Evolutionary conservation across 2,329 filamentous ascomycete genomes (phyloP).

Genomic region (Fusarium pseudoanthophilum): DNA sequence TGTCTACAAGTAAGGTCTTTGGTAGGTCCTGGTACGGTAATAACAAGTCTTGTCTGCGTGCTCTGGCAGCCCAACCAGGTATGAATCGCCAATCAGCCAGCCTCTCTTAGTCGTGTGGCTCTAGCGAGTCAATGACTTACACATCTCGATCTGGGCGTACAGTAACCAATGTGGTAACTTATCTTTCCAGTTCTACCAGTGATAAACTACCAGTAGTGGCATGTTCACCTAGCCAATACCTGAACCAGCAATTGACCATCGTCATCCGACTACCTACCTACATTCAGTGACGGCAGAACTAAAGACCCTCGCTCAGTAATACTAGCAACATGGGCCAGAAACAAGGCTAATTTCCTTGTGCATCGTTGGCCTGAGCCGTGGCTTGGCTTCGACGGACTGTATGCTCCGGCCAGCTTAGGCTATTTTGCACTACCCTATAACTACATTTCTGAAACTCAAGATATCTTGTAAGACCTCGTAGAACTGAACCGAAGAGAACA

Average conservation of each 20-base stretch:
- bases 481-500: background rate
- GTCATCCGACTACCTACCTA: conserved; percentile 3
- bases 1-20: background rate
- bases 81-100: background rate
- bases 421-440: background rate
- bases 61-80: background rate
- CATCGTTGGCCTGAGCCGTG: background rate
- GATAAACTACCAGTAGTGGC: background rate
- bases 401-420: background rate
- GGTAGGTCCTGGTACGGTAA: background rate
- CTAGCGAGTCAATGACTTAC: conserved; percentile 1
- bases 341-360: background rate
- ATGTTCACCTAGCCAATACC: background rate
- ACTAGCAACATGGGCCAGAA: background rate
- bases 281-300: background rate
- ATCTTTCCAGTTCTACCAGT: background rate
- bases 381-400: background rate
- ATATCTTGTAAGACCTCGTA: background rate
- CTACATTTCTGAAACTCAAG: background rate
- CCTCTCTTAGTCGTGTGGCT: background rate
- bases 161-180: background rate
- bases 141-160: background rate
- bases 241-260: background rate
- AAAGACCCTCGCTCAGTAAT: background rate
- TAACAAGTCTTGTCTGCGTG: background rate